Conservation (phyloP, 768 basidiomycete genomes). For the Auricularia auricula-judae region DNA sequence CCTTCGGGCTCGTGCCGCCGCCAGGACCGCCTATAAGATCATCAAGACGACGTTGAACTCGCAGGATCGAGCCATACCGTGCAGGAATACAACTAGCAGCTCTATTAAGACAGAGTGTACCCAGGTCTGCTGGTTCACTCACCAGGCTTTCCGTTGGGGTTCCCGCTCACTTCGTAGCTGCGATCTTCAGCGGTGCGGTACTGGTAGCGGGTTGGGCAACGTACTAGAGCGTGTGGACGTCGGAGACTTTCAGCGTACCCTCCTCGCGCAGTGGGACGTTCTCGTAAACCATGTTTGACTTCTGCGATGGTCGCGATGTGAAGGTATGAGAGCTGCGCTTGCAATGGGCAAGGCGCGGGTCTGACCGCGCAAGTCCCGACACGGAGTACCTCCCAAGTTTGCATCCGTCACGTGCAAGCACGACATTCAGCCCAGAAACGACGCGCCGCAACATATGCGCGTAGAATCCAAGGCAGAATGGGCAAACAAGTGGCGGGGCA, state of each 20-base stretch:
- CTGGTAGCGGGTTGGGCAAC: slow-evolving; percentile 15
- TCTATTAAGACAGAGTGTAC: neutral
- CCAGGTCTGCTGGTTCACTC: slow-evolving; percentile 6
- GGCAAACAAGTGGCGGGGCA: too few relatives aligned
- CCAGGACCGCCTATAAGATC: slow-evolving; percentile 61
- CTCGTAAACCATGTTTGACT: slow-evolving; percentile 32
- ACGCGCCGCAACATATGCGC: too few relatives aligned
- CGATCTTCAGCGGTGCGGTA: neutral
- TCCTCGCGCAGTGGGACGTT: slow-evolving; percentile 52
- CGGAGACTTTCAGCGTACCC: slow-evolving; percentile 59
- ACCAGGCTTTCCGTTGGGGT: slow-evolving; percentile 68
- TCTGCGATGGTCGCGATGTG: neutral
- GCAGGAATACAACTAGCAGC: slow-evolving; percentile 60
- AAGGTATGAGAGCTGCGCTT: too few relatives aligned
- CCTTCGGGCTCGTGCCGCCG: slow-evolving; percentile 55
- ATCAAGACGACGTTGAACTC: slow-evolving; percentile 5
- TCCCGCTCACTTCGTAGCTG: slow-evolving; percentile 78
- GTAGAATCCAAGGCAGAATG: too few relatives aligned
- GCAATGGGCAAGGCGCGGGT: too few relatives aligned
- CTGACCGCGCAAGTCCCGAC: too few relatives aligned
- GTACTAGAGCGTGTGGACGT: slow-evolving; percentile 68
- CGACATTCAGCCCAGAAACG: too few relatives aligned
- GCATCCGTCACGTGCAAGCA: too few relatives aligned
- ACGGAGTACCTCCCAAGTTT: too few relatives aligned
- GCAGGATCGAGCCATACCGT: slow-evolving; percentile 34